Conservation (phyloP, 2,329 filamentous ascomycete species). For the Penicillium sp. region DNA sequence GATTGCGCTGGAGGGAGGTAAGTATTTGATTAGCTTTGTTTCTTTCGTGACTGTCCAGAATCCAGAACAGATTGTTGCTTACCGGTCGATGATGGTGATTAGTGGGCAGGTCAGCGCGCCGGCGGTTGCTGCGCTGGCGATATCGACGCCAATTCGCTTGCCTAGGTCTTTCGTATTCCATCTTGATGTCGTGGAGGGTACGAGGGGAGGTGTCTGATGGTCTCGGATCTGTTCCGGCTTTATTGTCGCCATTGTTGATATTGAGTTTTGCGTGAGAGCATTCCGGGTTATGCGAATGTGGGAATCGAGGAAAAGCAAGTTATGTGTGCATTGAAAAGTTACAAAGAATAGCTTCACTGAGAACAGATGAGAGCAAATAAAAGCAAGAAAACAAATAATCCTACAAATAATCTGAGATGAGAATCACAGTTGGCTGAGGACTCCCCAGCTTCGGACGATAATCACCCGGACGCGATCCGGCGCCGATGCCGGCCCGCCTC, state of each 20-base stretch:
- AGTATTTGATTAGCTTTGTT: background rate
- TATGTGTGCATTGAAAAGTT: background rate
- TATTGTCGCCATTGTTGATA: slow-evolving; percentile 24
- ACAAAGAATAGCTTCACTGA: slow-evolving; percentile 10
- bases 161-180: slow-evolving; percentile 77
- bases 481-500: slow-evolving; percentile 30
- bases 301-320: background rate
- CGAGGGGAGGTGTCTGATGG: slow-evolving; percentile 3
- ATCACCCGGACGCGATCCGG: slow-evolving; percentile 23
- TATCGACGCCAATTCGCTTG: slow-evolving; percentile 64
- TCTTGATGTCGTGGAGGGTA: slow-evolving; percentile 18
- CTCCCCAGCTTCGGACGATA: slow-evolving; percentile 27
- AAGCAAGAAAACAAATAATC: slow-evolving; percentile 5
- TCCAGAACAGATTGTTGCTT: slow-evolving; percentile 31
- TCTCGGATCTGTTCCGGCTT: slow-evolving; percentile 14
- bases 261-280: slow-evolving; percentile 25
- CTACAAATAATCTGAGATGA: slow-evolving; percentile 16
- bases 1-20: slow-evolving; percentile 43
- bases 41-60: background rate
- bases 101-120: slow-evolving; percentile 75
- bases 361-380: background rate
- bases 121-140: slow-evolving; percentile 65
- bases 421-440: no score
- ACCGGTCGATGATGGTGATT: slow-evolving; percentile 86
- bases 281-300: slow-evolving; percentile 30